Evolutionary conservation across 257 asterid species (phyloP).

Genomic region (Fraxinus quadrangulata): DNA sequence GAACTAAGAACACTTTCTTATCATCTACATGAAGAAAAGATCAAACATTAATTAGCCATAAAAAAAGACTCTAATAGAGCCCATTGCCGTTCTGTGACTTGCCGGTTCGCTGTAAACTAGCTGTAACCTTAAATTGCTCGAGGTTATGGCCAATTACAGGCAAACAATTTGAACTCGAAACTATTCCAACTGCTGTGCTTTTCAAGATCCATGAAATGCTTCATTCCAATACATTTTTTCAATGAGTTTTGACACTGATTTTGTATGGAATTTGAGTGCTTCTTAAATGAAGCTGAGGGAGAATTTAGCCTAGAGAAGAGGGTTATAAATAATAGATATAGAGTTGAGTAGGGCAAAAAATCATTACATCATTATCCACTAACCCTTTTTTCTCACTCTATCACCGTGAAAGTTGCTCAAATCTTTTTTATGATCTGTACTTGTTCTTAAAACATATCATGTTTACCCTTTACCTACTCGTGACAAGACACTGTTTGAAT

Average conservation of each 20-base stretch:
- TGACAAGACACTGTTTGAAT: not conserved
- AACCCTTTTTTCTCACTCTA: conserved; percentile 20
- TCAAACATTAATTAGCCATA: conserved; percentile 35
- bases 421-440: conserved; percentile 2
- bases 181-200: conserved; percentile 22
- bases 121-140: conserved; percentile 17
- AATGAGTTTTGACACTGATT: conserved; percentile 20
- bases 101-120: conserved; percentile 46
- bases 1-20: not conserved
- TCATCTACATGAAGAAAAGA: conserved; percentile 1
- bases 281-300: conserved; percentile 23
- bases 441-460: not conserved
- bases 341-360: conserved; percentile 5
- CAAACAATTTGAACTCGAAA: conserved; percentile 29
- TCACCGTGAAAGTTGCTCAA: conserved; percentile 24
- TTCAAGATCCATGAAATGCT: conserved; percentile 38
- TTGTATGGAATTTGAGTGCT: not conserved
- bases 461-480: conserved; percentile 28
- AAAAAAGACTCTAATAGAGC: conserved; percentile 50
- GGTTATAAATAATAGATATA: conserved; percentile 26
- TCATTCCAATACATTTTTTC: conserved; percentile 35
- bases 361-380: conserved; percentile 37
- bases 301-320: not conserved
- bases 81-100: conserved; percentile 67
- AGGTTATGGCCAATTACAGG: conserved; percentile 22